Percentiles rank a stretch among this genome's conserved stretches.
Conservation (phyloP, 805 yeast species). For the Pichia cephalocereana region DNA sequence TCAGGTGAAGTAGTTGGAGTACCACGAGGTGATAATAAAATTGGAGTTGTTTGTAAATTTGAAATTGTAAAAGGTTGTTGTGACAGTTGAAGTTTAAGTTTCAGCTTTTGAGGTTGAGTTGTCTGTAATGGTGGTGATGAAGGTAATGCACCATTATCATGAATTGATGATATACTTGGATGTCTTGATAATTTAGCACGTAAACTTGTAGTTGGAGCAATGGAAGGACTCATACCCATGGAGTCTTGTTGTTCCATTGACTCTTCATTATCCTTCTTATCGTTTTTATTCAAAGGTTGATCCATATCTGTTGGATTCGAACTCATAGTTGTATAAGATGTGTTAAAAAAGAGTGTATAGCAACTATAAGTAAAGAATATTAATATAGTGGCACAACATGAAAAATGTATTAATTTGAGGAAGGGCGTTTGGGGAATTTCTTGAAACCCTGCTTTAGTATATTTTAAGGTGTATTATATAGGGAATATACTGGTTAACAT, state of each 20-base stretch:
- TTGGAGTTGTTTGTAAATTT: conserved; percentile 14
- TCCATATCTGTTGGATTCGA: not conserved
- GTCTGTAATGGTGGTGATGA: not conserved
- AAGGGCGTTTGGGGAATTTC: too few species aligned
- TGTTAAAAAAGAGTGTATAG: not conserved
- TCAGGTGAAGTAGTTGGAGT: conserved; percentile 23
- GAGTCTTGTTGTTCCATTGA: not conserved
- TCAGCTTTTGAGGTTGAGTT: not conserved
- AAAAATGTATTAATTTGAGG: too few species aligned
- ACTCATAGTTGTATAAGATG: not conserved
- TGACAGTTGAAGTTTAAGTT: conserved; percentile 16
- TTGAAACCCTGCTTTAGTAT: too few species aligned
- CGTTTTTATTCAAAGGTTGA: too few species aligned
- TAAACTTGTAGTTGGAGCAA: conserved; percentile 1
- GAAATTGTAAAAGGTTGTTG: conserved; percentile 6
- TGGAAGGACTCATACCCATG: not conserved
- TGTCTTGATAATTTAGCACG: conserved; percentile 6
- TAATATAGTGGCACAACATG: too few species aligned
- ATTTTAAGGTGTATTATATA: too few species aligned
- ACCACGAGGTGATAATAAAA: conserved; percentile 24
- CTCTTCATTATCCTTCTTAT: too few species aligned
- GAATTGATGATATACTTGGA: conserved; percentile 1
- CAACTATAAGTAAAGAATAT: too few species aligned
- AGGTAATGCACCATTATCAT: not conserved
- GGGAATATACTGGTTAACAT: too few species aligned